Percentiles rank a stretch among this genome's conserved stretches.
These are phyloP conservation scores for Alectoria sarmentosa DNA, from an alignment of 495 filamentous ascomycete species.

Conservation along the genomic window DNA sequence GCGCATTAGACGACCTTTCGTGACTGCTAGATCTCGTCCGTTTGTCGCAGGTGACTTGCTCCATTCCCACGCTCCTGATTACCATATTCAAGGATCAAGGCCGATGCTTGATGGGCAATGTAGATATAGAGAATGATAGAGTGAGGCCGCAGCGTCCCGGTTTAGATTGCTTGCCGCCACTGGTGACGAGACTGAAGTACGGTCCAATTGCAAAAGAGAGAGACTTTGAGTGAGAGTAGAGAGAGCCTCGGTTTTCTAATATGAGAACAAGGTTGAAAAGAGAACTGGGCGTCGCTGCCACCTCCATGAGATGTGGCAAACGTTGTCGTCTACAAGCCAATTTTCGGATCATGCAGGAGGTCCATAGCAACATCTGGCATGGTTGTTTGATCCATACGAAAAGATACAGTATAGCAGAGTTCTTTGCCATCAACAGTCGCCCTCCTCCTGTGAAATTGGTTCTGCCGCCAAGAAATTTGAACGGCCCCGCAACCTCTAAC, in stretches of 20 bases:
- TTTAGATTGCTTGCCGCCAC: not conserved
- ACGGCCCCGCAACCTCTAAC: constrained; percentile 5
- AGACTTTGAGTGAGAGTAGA: not conserved
- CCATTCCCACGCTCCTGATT: not conserved
- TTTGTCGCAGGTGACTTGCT: not conserved
- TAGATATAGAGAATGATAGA: not conserved
- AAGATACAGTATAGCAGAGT: no score
- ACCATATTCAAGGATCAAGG: not conserved
- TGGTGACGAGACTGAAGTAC: not conserved
- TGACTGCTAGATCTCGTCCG: not conserved
- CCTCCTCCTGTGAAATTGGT: no score
- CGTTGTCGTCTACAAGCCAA: not conserved
- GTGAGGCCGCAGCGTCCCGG: not conserved
- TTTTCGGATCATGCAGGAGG: not conserved
- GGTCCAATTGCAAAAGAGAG: not conserved
- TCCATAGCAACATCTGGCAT: not conserved
- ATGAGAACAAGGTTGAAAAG: not conserved
- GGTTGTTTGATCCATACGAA: no score
- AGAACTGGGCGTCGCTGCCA: not conserved
- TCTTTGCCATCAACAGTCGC: no score
- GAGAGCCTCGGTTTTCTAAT: not conserved
- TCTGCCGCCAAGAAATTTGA: constrained; percentile 4
- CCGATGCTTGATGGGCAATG: not conserved
- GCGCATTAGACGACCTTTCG: constrained; percentile 28
- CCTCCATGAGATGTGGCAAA: not conserved